phyloP scores from a whole-genome alignment of 345 rosid species.

The Syzygium aromaticum region DNA sequence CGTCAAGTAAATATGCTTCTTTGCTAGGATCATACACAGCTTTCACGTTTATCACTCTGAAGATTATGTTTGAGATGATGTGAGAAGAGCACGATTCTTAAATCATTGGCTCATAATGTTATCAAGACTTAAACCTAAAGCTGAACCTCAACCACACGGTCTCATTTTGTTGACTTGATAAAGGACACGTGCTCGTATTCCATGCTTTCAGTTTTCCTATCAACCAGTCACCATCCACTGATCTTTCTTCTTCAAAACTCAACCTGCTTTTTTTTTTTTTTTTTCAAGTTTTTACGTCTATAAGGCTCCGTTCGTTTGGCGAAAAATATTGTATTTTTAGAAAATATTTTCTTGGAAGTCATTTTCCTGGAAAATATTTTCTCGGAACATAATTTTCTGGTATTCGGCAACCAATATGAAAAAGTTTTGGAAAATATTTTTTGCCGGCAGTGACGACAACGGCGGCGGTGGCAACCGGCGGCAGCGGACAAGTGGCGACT shows the following conservation, averaged over 20 bases:
- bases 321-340: too few species aligned
- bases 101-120: neutral
- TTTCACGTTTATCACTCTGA: neutral
- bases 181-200: neutral
- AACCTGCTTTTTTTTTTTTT: neutral
- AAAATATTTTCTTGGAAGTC: too few species aligned
- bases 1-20: neutral
- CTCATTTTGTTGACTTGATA: neutral
- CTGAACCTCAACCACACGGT: neutral
- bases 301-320: too few species aligned
- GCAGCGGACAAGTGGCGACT: too few species aligned
- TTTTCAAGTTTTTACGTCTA: neutral
- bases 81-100: neutral
- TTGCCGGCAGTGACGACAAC: too few species aligned
- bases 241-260: neutral
- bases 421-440: too few species aligned
- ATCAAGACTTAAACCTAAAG: neutral
- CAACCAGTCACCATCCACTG: neutral
- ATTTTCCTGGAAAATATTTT: too few species aligned
- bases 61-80: neutral
- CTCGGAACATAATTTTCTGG: too few species aligned
- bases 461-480: too few species aligned
- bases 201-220: neutral
- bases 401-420: too few species aligned
- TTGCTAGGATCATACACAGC: neutral